Evolutionary conservation across 768 basidiomycete species (phyloP).

Genomic region (Arthromyces matolae): DNA sequence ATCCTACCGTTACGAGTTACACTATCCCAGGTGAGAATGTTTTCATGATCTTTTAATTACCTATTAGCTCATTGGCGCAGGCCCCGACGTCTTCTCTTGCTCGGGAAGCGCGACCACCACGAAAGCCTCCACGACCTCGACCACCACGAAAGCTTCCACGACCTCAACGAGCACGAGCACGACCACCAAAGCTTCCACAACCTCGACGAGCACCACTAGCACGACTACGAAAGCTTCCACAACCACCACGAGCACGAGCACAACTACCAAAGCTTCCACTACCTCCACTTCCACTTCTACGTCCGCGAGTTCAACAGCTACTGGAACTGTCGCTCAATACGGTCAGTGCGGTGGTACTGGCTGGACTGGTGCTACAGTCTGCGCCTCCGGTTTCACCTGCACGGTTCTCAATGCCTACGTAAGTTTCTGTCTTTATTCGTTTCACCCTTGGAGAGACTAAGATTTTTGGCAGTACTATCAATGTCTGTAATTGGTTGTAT

Average conservation of each 20-base stretch:
- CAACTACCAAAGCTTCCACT: constrained; percentile 8
- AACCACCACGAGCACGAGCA: constrained; percentile 13
- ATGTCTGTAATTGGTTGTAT: constrained; percentile 13
- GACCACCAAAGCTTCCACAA: constrained; percentile 3
- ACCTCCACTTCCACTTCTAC: constrained; percentile 16
- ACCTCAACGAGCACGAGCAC: constrained; percentile 14
- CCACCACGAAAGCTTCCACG: not conserved
- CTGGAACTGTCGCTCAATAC: constrained; percentile 33
- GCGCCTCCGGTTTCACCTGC: constrained; percentile 34
- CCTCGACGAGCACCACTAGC: constrained; percentile 12
- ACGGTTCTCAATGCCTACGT: constrained; percentile 31
- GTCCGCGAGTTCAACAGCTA: constrained; percentile 15
- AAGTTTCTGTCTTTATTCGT: constrained; percentile 8
- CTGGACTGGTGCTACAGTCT: constrained; percentile 35
- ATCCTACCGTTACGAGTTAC: constrained; percentile 34
- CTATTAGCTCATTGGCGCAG: constrained; percentile 13
- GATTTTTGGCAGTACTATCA: constrained; percentile 22
- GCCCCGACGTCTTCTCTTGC: constrained; percentile 39
- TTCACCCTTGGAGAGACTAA: not conserved
- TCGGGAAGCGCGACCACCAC: constrained; percentile 14
- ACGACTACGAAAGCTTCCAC: constrained; percentile 7
- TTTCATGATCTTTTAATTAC: not conserved
- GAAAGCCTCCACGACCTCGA: not conserved
- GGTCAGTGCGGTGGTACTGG: constrained; percentile 41
- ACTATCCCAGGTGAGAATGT: constrained; percentile 34